phyloP scores from a whole-genome alignment of 805 yeast species.

The Wickerhamiella kurtzmanii region DNA sequence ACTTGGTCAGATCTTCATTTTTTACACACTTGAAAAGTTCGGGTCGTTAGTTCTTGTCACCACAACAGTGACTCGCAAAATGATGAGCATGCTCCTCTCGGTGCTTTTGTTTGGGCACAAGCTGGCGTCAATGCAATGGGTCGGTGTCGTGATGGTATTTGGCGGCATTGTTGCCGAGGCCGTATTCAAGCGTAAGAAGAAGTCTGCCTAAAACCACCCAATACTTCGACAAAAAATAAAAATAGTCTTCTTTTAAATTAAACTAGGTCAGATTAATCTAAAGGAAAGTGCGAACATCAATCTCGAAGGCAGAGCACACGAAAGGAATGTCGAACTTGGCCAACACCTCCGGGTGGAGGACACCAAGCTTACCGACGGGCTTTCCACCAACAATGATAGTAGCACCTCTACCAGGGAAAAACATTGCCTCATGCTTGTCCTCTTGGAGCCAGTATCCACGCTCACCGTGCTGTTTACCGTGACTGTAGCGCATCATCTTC shows the following conservation, averaged over 20 bases:
- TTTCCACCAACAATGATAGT: slow-evolving; percentile 40
- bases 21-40: slow-evolving; percentile 66
- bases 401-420: slow-evolving; percentile 97
- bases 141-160: slow-evolving; percentile 68
- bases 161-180: slow-evolving; percentile 80
- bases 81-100: slow-evolving; percentile 86
- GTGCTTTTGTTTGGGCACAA: slow-evolving; percentile 78
- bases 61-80: slow-evolving; percentile 90
- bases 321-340: slow-evolving; percentile 76
- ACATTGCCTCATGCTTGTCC: slow-evolving; percentile 35
- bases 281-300: slow-evolving; percentile 67
- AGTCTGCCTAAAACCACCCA: neutral
- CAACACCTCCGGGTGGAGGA: slow-evolving; percentile 89
- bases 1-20: slow-evolving; percentile 88
- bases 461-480: slow-evolving; percentile 37
- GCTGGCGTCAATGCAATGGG: slow-evolving; percentile 54
- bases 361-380: slow-evolving; percentile 67
- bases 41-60: slow-evolving; percentile 79
- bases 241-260: neutral
- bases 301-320: slow-evolving; percentile 84
- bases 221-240: neutral
- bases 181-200: slow-evolving; percentile 27
- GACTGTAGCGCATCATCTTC: slow-evolving; percentile 87
- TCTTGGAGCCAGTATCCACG: slow-evolving; percentile 49
- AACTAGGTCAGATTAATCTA: neutral